These are phyloP conservation scores for Pachysandra terminalis DNA, from an alignment of 164 flowering plant genomes.

Conservation along the genomic window DNA sequence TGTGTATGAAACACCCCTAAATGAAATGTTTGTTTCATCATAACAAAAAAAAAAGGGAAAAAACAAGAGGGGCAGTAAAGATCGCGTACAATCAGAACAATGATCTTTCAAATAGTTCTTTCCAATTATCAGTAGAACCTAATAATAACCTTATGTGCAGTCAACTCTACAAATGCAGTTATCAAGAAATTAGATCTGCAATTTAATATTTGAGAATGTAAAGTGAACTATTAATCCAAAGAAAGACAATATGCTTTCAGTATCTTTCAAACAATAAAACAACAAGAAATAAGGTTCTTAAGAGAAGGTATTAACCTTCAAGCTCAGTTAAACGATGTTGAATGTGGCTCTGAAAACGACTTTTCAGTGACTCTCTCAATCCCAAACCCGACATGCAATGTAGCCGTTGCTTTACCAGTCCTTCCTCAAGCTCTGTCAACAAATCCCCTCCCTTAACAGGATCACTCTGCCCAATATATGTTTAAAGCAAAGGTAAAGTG, in stretches of 20 bases:
- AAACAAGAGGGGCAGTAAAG: too few species aligned
- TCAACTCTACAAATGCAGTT: too few species aligned
- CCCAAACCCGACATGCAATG: conserved; percentile 48
- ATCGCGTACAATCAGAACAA: too few species aligned
- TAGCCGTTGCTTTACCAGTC: conserved; percentile 53
- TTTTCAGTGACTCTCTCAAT: conserved; percentile 45
- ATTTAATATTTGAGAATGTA: too few species aligned
- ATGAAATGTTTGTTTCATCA: too few species aligned
- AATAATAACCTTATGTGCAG: too few species aligned
- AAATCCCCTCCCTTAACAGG: conserved; percentile 38
- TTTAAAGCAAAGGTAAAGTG: not conserved
- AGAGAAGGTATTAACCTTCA: conserved; percentile 51
- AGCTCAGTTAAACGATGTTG: conserved; percentile 76
- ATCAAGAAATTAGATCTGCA: too few species aligned
- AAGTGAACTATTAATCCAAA: not conserved
- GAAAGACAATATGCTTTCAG: not conserved
- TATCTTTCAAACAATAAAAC: not conserved
- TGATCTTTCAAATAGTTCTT: too few species aligned
- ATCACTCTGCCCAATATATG: conserved; percentile 32
- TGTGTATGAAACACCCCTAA: too few species aligned
- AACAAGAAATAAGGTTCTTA: not conserved
- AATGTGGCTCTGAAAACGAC: conserved; percentile 48
- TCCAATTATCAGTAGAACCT: too few species aligned
- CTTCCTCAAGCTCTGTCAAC: conserved; percentile 68
- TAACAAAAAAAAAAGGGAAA: too few species aligned